A percentile compares a stretch with the other conserved stretches of the same genome.
phyloP scores from a whole-genome alignment of 805 yeast genomes.

The Myxozyma monticola region DNA sequence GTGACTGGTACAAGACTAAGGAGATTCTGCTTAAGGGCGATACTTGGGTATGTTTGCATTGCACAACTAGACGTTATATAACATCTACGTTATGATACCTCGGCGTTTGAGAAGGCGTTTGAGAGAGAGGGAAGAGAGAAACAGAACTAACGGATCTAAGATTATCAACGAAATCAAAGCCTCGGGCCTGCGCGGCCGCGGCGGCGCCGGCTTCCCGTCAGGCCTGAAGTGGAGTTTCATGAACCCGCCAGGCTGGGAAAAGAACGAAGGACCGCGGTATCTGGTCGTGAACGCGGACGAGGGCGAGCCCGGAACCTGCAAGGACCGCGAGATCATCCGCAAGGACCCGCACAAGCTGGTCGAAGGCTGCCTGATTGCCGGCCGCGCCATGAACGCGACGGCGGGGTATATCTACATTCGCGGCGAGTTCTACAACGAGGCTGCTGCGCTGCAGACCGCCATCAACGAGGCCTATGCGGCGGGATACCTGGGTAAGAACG shows the following conservation, averaged over 20 bases:
- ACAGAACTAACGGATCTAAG: conserved; percentile 5
- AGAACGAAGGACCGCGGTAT: conserved; percentile 77
- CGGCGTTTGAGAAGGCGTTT: no score
- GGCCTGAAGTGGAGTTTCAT: conserved; percentile 90
- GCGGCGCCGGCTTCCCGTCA: conserved; percentile 92
- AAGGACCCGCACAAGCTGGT: conserved; percentile 90
- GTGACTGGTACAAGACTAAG: conserved; percentile 91
- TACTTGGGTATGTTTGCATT: conserved; percentile 55
- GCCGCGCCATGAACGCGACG: conserved; percentile 89
- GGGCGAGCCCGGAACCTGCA: conserved; percentile 94
- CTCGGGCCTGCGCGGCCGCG: conserved; percentile 86
- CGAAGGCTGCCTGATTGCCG: conserved; percentile 88
- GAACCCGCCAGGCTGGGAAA: conserved; percentile 97
- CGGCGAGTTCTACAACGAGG: conserved; percentile 86
- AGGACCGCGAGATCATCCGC: conserved; percentile 86
- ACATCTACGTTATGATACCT: no score
- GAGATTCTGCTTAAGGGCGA: conserved; percentile 82
- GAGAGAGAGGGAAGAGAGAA: no score
- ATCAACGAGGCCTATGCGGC: conserved; percentile 84
- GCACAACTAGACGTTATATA: not conserved
- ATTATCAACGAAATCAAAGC: conserved; percentile 83
- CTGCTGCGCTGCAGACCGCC: conserved; percentile 70
- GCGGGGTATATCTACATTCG: conserved; percentile 86
- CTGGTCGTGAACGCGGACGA: conserved; percentile 90
- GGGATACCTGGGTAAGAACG: conserved; percentile 78